Conservation (phyloP, 768 basidiomycete genomes). For the Boletus patriciae region DNA sequence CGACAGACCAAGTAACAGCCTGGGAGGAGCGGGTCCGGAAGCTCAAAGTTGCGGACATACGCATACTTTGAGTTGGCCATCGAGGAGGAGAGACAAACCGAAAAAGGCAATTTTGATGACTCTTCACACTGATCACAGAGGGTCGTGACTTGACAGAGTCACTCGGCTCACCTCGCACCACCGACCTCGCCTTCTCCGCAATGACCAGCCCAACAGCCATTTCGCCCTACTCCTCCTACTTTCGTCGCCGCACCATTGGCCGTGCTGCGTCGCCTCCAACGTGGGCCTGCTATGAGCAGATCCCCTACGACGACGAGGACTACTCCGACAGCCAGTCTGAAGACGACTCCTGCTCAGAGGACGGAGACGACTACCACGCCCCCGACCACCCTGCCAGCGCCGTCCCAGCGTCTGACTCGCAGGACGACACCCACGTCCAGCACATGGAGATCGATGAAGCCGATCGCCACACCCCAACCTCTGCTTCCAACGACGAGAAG, state of each 20-base stretch:
- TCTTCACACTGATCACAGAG: conserved; percentile 20
- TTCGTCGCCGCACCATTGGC: conserved; percentile 69
- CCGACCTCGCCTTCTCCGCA: background rate
- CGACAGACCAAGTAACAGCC: conserved; percentile 83
- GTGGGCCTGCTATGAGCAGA: conserved; percentile 91
- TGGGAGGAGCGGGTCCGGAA: conserved; percentile 82
- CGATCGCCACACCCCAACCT: conserved; percentile 25
- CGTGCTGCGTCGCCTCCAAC: conserved; percentile 82
- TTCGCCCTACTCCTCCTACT: conserved; percentile 37
- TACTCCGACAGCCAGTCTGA: conserved; percentile 59
- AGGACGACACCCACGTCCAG: conserved; percentile 45
- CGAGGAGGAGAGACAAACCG: background rate
- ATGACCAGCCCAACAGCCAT: conserved; percentile 29
- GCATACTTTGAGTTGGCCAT: conserved; percentile 96
- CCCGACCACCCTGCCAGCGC: conserved; percentile 31
- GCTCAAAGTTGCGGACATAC: conserved; percentile 88
- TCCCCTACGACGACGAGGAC: conserved; percentile 63
- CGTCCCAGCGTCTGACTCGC: conserved; percentile 25
- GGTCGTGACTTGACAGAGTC: background rate
- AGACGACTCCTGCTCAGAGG: conserved; percentile 66
- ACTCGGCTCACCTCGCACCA: background rate
- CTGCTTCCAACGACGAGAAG: conserved; percentile 33
- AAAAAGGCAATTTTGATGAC: conserved; percentile 20
- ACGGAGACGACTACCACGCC: conserved; percentile 61
- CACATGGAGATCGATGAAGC: conserved; percentile 56